Percentiles rank a stretch among this genome's conserved stretches.
phyloP scores from a whole-genome alignment of 2,329 filamentous ascomycete species.

The Fusarium sp. region DNA sequence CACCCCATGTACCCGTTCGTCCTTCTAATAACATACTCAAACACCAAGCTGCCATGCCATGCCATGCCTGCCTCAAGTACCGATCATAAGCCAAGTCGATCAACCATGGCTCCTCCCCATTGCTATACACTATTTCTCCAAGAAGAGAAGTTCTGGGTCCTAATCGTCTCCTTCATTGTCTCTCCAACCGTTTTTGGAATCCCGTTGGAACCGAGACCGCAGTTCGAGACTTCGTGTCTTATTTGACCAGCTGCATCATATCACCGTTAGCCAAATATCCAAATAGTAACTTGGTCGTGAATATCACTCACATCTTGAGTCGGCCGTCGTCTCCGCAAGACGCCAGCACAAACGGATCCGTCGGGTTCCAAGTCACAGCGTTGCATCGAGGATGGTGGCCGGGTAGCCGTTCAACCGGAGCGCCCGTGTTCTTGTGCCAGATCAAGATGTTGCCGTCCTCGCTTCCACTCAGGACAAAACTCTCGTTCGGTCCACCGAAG shows the following conservation, averaged over 20 bases:
- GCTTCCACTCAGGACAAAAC: slow-evolving; percentile 91
- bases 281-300: neutral
- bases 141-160: slow-evolving; percentile 2
- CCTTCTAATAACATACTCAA: slow-evolving; percentile 17
- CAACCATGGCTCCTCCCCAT: neutral
- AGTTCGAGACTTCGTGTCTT: slow-evolving; percentile 40
- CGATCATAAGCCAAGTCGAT: neutral
- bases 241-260: slow-evolving; percentile 45
- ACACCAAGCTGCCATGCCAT: neutral
- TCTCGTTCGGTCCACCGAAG: slow-evolving; percentile 92
- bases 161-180: slow-evolving; percentile 30
- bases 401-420: slow-evolving; percentile 78
- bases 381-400: slow-evolving; percentile 86
- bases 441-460: slow-evolving; percentile 85
- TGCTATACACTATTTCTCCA: slow-evolving; percentile 2
- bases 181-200: slow-evolving; percentile 37
- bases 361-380: slow-evolving; percentile 89
- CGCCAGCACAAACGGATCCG: slow-evolving; percentile 85
- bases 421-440: slow-evolving; percentile 89
- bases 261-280: slow-evolving; percentile 9
- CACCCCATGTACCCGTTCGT: neutral
- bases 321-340: slow-evolving; percentile 89
- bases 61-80: neutral
- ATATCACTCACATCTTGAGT: slow-evolving; percentile 81
- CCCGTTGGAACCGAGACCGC: slow-evolving; percentile 32